These are phyloP conservation scores for Fomitopsis palustris DNA, from an alignment of 1,284 basidiomycete genomes.

Conservation along the genomic window DNA sequence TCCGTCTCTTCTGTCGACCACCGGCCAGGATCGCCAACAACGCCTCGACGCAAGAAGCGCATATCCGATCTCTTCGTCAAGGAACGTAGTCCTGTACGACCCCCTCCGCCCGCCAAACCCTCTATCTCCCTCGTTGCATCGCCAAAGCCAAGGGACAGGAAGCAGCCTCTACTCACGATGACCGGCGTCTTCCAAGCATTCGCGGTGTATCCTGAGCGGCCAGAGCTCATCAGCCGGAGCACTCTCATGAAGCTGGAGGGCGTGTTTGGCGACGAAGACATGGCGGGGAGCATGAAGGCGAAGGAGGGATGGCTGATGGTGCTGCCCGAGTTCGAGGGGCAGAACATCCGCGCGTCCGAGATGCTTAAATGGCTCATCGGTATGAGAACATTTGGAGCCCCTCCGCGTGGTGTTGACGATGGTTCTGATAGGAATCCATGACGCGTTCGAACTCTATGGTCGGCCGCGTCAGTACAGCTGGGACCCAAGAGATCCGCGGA, in stretches of 20 bases:
- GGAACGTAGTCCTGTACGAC: constrained; percentile 28
- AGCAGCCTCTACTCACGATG: constrained; percentile 60
- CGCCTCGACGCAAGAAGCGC: constrained; percentile 49
- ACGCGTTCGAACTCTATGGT: constrained; percentile 85
- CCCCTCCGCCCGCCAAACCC: constrained; percentile 35
- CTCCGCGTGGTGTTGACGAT: neutral
- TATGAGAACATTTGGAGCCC: constrained; percentile 27
- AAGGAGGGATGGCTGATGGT: constrained; percentile 82
- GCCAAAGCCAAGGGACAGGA: constrained; percentile 66
- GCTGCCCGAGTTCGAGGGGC: constrained; percentile 75
- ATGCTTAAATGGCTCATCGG: constrained; percentile 96
- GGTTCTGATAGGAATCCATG: constrained; percentile 66
- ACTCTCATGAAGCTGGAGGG: constrained; percentile 90
- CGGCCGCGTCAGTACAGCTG: constrained; percentile 81
- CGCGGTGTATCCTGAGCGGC: constrained; percentile 92
- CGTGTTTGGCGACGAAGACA: constrained; percentile 72
- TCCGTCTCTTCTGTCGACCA: constrained; percentile 32
- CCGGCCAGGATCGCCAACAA: constrained; percentile 19
- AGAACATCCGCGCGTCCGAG: constrained; percentile 56
- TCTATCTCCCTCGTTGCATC: constrained; percentile 58
- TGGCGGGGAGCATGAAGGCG: constrained; percentile 53
- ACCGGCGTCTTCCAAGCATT: constrained; percentile 66
- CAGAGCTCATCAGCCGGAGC: constrained; percentile 84
- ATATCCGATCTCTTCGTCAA: constrained; percentile 64
- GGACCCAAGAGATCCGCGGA: constrained; percentile 76